Evolutionary conservation across 2,329 filamentous ascomycete genomes (phyloP).

Genomic region (Stachybotrys chlorohalonatus): DNA sequence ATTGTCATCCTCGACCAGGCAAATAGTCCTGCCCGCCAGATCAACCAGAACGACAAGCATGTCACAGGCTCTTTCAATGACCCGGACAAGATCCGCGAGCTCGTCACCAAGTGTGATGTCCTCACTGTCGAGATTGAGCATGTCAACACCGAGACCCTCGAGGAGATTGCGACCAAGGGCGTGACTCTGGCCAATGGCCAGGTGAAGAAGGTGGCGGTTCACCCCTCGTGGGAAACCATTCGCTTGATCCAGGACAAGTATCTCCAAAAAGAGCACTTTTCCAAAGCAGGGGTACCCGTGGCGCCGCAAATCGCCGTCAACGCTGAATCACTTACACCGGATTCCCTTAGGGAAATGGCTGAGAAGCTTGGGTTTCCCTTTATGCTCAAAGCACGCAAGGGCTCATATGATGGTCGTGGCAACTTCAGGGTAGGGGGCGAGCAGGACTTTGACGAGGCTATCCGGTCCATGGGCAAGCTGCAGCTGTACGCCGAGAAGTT

Average conservation of each 20-base stretch:
- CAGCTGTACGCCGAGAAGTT: conserved; percentile 85
- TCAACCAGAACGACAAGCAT: conserved; percentile 65
- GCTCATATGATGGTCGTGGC: conserved; percentile 85
- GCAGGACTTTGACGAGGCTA: conserved; percentile 49
- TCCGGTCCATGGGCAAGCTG: conserved; percentile 58
- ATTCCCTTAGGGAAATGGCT: conserved; percentile 55
- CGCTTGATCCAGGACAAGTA: conserved; percentile 92
- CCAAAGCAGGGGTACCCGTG: conserved; percentile 58
- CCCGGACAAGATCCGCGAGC: conserved; percentile 62
- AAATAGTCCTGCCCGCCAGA: conserved; percentile 74
- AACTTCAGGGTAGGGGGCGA: conserved; percentile 42
- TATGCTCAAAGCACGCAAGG: conserved; percentile 86
- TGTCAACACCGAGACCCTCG: conserved; percentile 79
- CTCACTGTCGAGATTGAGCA: conserved; percentile 95
- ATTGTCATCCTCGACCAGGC: conserved; percentile 72
- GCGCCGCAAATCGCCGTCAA: conserved; percentile 61
- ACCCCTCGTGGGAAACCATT: conserved; percentile 81
- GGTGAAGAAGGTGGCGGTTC: conserved; percentile 48
- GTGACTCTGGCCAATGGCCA: conserved; percentile 36
- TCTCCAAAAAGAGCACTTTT: conserved; percentile 74
- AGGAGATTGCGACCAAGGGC: conserved; percentile 64
- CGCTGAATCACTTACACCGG: conserved; percentile 39
- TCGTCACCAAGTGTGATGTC: conserved; percentile 70
- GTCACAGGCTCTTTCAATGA: conserved; percentile 86
- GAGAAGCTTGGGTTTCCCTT: conserved; percentile 67